Percentiles rank a stretch among this genome's conserved stretches.
phyloP scores from a whole-genome alignment of 2,329 filamentous ascomycete genomes.

The Mycosphaerella arachidis region DNA sequence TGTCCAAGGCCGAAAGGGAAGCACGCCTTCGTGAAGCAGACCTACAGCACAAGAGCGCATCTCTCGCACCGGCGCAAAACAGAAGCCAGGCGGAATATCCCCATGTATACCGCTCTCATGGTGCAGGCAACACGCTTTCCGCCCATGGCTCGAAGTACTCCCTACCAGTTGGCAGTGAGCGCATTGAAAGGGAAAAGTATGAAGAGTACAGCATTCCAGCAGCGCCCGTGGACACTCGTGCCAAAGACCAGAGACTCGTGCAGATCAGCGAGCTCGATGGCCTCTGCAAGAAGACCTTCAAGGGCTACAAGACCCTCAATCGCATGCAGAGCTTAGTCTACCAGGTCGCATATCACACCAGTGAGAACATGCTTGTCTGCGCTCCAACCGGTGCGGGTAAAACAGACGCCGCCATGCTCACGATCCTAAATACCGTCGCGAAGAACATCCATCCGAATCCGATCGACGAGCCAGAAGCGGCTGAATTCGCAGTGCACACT shows the following conservation, averaged over 20 bases:
- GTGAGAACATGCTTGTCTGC: constrained; percentile 98
- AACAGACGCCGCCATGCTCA: constrained; percentile 96
- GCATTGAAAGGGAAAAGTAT: constrained; percentile 68
- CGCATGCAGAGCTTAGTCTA: constrained; percentile 98
- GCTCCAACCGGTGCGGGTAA: constrained; percentile 94
- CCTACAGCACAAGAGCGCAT: constrained; percentile 73
- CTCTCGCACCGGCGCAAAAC: constrained; percentile 65
- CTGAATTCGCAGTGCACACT: constrained; percentile 73
- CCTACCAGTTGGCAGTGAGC: constrained; percentile 70
- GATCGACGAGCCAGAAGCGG: constrained; percentile 65
- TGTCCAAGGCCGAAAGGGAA: constrained; percentile 73
- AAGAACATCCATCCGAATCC: constrained; percentile 81
- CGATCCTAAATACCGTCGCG: constrained; percentile 82
- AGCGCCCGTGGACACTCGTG: constrained; percentile 68
- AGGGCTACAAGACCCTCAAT: constrained; percentile 87
- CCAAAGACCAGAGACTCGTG: constrained; percentile 68
- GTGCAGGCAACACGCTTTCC: constrained; percentile 80
- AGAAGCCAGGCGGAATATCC: constrained; percentile 75
- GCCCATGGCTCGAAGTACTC: constrained; percentile 75
- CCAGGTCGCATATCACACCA: constrained; percentile 90
- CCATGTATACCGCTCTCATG: constrained; percentile 82
- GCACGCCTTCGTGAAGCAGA: constrained; percentile 72
- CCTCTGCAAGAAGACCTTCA: constrained; percentile 85
- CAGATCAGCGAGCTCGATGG: constrained; percentile 80
- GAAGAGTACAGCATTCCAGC: constrained; percentile 88